phyloP scores from a whole-genome alignment of 352 stramenopile genomes.

The Phytophthora syringae region DNA sequence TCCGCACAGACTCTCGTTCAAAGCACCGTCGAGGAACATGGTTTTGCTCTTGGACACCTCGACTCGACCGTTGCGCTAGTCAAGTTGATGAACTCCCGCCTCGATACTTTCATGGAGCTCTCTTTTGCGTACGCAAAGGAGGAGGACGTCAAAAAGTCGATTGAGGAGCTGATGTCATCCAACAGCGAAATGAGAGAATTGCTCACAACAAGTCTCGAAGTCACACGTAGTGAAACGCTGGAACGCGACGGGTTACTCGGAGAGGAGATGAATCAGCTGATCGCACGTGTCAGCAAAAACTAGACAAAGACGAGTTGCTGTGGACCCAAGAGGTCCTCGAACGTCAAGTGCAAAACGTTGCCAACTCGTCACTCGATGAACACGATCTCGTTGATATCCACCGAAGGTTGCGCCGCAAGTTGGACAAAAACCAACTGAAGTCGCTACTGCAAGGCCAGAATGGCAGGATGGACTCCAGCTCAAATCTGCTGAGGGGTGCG shows the following conservation, averaged over 20 bases:
- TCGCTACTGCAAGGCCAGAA: conserved; percentile 56
- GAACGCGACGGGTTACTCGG: conserved; percentile 63
- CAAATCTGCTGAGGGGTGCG: conserved; percentile 12
- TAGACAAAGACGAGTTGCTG: conserved; percentile 79
- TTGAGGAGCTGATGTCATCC: conserved; percentile 63
- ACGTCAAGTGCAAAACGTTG: conserved; percentile 67
- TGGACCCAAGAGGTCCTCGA: conserved; percentile 80
- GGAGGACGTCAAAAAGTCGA: conserved; percentile 75
- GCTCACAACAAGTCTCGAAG: conserved; percentile 58
- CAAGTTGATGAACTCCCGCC: conserved; percentile 65
- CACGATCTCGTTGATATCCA: conserved; percentile 71
- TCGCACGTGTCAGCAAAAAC: conserved; percentile 73
- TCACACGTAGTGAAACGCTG: conserved; percentile 45
- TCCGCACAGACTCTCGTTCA: conserved; percentile 37
- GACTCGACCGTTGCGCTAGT: conserved; percentile 57
- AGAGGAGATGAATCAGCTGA: conserved; percentile 65
- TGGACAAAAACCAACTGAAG: conserved; percentile 70
- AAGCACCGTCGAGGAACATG: conserved; percentile 46
- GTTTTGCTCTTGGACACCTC: conserved; percentile 58
- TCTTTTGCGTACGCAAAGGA: conserved; percentile 76
- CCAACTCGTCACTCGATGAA: conserved; percentile 68
- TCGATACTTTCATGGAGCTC: conserved; percentile 72
- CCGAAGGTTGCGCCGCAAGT: conserved; percentile 55
- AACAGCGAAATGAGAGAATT: conserved; percentile 52
- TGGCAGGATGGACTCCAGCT: conserved; percentile 25